Base-by-base conservation (phyloP, 257 asterid species). In the Petunia axillaris region DNA sequence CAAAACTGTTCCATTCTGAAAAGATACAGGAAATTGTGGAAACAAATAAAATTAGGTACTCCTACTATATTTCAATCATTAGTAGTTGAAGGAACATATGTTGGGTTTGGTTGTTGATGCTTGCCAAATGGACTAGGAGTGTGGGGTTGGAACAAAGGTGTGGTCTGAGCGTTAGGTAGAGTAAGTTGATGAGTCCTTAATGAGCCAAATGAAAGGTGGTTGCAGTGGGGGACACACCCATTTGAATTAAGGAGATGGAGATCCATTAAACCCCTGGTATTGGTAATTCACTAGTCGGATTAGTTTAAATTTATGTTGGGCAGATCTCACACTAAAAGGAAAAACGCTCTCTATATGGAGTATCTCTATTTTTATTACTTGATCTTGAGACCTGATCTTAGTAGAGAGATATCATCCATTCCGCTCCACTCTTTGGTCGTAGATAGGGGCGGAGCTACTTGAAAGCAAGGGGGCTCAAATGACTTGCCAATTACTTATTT, bases 141-240 rank as follows among this genome's bases (percentile, higher is more conserved):
- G 75, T 50, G 82, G 64, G 76, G 75, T 25, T 36, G 43, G 76
- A 70, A 79, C 82, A 71, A 64, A 48, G 59, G 53, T 57, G 43
- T 70, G 57, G 58, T 70, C 35, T 70, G 43, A 48, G 64, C 60
- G 74, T 50, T 79, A 64, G 82, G 76, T 79, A 40, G 76, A 71
- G 50, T 71, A 46, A 25, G 77, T 71, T 71, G 77, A 68, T 40
- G 76, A 40, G 40, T 44, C 58, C 58, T 68, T 44, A 40, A 46
- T 46, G 10, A 25, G 43, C 41, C 77, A 46, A 52, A 52, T 11
- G 55, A 52, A 52, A 52, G 55, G 14, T 9, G 55, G 55, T 52
- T 81, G 48, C 50, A 50, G 74, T 79, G 55, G 81, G 85, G 74
- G 83, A 80, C 84, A 84, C 37, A 25, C 85, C 83, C 86, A 77